Base-by-base conservation (phyloP, 345 rosid genomes). In the Raphanus raphanistrum region DNA sequence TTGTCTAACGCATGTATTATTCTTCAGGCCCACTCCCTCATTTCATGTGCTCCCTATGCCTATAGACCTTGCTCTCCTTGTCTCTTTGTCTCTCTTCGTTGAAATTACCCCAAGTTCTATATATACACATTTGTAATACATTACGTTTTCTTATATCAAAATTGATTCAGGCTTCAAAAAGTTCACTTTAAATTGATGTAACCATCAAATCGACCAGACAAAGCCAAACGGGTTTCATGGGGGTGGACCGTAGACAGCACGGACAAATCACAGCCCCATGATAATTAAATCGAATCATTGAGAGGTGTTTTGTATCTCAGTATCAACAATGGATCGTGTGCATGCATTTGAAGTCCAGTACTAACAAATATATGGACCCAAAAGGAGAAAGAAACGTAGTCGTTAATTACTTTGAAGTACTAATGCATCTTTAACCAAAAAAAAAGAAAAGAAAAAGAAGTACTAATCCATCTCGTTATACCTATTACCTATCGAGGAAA, bases 191-290 rank as follows among this genome's bases (percentile, higher is more conserved):
- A 63, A 26, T 27, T 50, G 75, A 70, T 54, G 41, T 26, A 76
- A 70, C 70, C 38, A 63, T 62, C 75, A 63, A 16, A 76, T 70
- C 41, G 38, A 50, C 13, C 33, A 35, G 55, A 43, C 68, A 8
- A 68, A 33, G 32, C 50, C 50, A 32, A 57, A 69, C 17, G 9
- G 2, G 63, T 52, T 28, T 27, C 64, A 3, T 15, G 58, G 10
- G 64, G 57, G 80, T 76, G 76, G 80, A 64, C 76, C 80, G 48
- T 28, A 10, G 80, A 77, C 75, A 70, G 71, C 76, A 63, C 33
- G 27, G 58, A 63, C 58, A 43, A 69, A 52, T 62, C 15, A 76
- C 62, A 70, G 13, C 26, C 12, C 71, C 33, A 48, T 68, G 74
- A 76, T 38, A 63, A 36, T 52, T 13, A 36, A 63, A 27, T 17